These are phyloP conservation scores for Pseudopyrenochaeta lycopersici DNA, from an alignment of 2,329 filamentous ascomycete genomes.

Conservation along the genomic window DNA sequence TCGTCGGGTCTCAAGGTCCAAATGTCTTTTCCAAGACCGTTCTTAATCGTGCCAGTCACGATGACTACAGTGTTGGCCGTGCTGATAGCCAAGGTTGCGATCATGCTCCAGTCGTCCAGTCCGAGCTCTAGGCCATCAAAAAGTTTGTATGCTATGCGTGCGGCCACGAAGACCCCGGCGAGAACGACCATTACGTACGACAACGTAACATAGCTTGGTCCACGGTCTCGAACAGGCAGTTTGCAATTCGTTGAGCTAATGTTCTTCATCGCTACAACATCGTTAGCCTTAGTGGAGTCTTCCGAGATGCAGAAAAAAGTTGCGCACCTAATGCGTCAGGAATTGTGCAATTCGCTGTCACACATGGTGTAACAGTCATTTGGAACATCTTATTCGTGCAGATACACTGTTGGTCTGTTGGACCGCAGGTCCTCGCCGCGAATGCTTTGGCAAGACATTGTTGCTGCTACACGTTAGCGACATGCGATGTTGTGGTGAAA, in stretches of 20 bases:
- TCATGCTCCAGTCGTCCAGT: slow-evolving; percentile 50
- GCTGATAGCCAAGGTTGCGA: slow-evolving; percentile 30
- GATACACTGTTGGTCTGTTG: slow-evolving; percentile 30
- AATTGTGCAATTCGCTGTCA: slow-evolving; percentile 28
- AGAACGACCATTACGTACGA: slow-evolving; percentile 47
- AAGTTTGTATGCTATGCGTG: slow-evolving; percentile 51
- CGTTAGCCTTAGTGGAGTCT: too few species aligned
- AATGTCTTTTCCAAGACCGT: slow-evolving; percentile 61
- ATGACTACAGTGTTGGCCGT: slow-evolving; percentile 39
- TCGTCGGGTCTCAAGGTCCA: slow-evolving; percentile 57
- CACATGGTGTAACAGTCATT: slow-evolving; percentile 27
- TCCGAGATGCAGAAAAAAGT: too few species aligned
- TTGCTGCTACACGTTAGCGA: background rate
- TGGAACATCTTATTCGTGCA: slow-evolving; percentile 32
- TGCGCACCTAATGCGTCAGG: slow-evolving; percentile 30
- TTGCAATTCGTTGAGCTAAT: slow-evolving; percentile 51
- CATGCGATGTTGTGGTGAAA: background rate
- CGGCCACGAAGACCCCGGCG: slow-evolving; percentile 43
- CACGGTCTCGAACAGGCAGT: slow-evolving; percentile 50
- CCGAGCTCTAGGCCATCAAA: slow-evolving; percentile 47
- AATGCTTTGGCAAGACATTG: background rate
- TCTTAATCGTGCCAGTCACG: slow-evolving; percentile 29
- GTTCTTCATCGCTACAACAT: slow-evolving; percentile 51
- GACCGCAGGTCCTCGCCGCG: slow-evolving; percentile 44
- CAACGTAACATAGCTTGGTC: slow-evolving; percentile 41